phyloP scores from a whole-genome alignment of 768 basidiomycete genomes.

The Hericium coralloides region DNA sequence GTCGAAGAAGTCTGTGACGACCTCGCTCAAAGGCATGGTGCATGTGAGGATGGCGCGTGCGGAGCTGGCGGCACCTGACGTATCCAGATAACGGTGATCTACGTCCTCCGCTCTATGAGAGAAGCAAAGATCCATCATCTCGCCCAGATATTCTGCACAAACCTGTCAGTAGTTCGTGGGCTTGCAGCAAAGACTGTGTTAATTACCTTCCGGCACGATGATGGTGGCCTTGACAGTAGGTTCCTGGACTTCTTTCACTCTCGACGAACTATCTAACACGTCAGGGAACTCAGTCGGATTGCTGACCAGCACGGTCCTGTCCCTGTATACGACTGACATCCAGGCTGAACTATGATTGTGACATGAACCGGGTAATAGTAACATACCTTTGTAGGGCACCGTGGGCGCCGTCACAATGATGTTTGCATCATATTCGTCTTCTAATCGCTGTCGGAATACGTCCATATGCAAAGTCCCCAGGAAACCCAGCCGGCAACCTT shows the following conservation, averaged over 20 bases:
- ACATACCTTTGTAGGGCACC: constrained; percentile 80
- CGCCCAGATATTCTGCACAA: constrained; percentile 75
- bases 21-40: constrained; percentile 80
- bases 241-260: constrained; percentile 76
- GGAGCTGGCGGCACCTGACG: constrained; percentile 28
- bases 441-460: constrained; percentile 88
- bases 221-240: constrained; percentile 91
- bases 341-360: neutral
- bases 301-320: constrained; percentile 57
- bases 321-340: constrained; percentile 59
- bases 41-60: constrained; percentile 77
- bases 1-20: constrained; percentile 94
- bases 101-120: constrained; percentile 76
- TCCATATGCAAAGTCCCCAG: constrained; percentile 96
- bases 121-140: constrained; percentile 93
- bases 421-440: constrained; percentile 93
- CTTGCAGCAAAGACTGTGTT: neutral
- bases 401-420: constrained; percentile 95
- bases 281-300: constrained; percentile 98
- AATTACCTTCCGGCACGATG: constrained; percentile 81
- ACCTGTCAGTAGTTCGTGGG: neutral
- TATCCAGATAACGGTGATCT: constrained; percentile 79
- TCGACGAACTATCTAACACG: constrained; percentile 41
- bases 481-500: constrained; percentile 92
- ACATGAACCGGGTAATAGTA: neutral